Percentiles rank a stretch among this genome's conserved stretches.
phyloP scores from a whole-genome alignment of 1,139 yeast species.

The Geotrichum armillariae region DNA sequence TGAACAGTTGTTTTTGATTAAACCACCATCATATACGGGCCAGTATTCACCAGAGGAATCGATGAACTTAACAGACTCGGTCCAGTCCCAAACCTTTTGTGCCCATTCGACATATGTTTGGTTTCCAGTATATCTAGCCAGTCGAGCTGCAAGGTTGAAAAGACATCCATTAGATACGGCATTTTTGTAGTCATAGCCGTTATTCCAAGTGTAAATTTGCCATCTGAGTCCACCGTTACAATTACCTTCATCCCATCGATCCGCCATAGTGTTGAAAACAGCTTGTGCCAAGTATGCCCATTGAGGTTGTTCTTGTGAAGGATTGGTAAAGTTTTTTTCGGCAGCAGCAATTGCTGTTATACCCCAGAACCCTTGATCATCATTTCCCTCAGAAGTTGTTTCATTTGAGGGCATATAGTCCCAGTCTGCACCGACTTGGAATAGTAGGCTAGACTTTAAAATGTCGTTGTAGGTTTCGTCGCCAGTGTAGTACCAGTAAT shows the following conservation, averaged over 20 bases:
- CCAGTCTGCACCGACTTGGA: slow-evolving; percentile 66
- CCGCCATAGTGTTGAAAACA: slow-evolving; percentile 84
- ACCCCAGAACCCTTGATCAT: slow-evolving; percentile 94
- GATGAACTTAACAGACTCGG: slow-evolving; percentile 60
- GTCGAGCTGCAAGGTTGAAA: slow-evolving; percentile 83
- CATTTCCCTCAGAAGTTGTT: slow-evolving; percentile 80
- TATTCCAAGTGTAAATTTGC: slow-evolving; percentile 95
- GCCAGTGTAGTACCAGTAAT: slow-evolving; percentile 61
- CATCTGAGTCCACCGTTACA: slow-evolving; percentile 93
- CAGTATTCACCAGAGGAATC: slow-evolving; percentile 43
- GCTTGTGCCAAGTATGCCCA: slow-evolving; percentile 81
- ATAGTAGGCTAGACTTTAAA: slow-evolving; percentile 58
- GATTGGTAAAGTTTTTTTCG: slow-evolving; percentile 73
- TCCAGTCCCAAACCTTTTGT: slow-evolving; percentile 81
- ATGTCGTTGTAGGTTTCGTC: slow-evolving; percentile 59
- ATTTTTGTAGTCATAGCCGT: slow-evolving; percentile 91
- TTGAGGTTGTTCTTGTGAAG: slow-evolving; percentile 49
- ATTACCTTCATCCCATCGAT: slow-evolving; percentile 73
- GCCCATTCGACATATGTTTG: slow-evolving; percentile 82
- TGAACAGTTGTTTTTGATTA: slow-evolving; percentile 62
- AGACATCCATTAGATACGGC: slow-evolving; percentile 88
- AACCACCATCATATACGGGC: slow-evolving; percentile 75
- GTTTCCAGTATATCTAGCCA: slow-evolving; percentile 74
- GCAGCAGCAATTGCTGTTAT: slow-evolving; percentile 81
- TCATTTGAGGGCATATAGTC: slow-evolving; percentile 78